phyloP scores from a whole-genome alignment of 2,329 filamentous ascomycete genomes.

The Fusarium buxicola region DNA sequence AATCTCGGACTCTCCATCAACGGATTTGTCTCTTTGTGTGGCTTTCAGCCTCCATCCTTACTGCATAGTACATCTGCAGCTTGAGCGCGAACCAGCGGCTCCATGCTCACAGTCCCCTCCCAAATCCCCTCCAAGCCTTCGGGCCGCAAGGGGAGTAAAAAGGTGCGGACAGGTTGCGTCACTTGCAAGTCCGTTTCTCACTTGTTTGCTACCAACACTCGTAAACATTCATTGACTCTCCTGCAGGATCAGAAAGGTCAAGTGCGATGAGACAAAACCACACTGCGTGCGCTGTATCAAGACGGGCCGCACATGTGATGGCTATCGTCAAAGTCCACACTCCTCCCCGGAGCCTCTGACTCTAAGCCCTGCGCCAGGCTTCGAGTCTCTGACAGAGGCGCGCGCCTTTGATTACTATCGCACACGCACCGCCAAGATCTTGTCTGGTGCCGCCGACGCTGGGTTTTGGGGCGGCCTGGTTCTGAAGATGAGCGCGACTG shows the following conservation, averaged over 20 bases:
- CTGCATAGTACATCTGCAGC: no score
- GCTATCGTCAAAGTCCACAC: constrained; percentile 54
- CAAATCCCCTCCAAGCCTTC: constrained; percentile 32
- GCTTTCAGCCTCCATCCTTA: background rate
- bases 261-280: constrained; percentile 67
- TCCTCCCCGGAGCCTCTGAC: constrained; percentile 30
- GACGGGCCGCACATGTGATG: constrained; percentile 68
- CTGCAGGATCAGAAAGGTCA: constrained; percentile 64
- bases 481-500: constrained; percentile 57
- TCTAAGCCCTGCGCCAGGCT: constrained; percentile 35
- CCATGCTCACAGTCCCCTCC: constrained; percentile 21
- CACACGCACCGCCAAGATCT: constrained; percentile 52
- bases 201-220: background rate
- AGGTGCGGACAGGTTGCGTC: constrained; percentile 63
- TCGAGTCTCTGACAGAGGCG: constrained; percentile 36
- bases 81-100: background rate
- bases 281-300: constrained; percentile 64
- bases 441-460: constrained; percentile 57
- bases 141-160: constrained; percentile 57
- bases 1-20: constrained; percentile 31
- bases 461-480: constrained; percentile 60
- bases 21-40: constrained; percentile 5
- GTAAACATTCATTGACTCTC: background rate
- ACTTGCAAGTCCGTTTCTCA: constrained; percentile 64
- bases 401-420: constrained; percentile 51